phyloP scores from a whole-genome alignment of 306 rosid species.

The Acacia acuminata region DNA sequence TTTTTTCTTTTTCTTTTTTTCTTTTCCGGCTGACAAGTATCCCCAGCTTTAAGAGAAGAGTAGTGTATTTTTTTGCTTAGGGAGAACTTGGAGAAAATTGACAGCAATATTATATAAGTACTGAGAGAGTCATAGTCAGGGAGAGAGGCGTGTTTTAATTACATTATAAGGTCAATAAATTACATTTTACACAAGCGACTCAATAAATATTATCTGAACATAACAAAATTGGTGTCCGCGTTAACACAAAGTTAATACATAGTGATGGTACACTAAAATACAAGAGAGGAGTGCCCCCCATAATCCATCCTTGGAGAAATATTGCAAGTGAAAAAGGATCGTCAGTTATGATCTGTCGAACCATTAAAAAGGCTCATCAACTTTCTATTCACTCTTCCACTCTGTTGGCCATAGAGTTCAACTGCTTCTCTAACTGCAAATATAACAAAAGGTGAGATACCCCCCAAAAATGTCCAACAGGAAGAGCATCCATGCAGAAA shows the following conservation, averaged over 20 bases:
- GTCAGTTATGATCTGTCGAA: not conserved
- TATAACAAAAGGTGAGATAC: conserved; percentile 22
- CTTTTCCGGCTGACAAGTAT: no score
- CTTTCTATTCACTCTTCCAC: conserved; percentile 43
- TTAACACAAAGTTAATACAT: not conserved
- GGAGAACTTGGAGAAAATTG: not conserved
- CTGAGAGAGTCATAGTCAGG: not conserved
- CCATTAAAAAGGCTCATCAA: not conserved
- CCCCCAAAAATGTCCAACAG: not conserved
- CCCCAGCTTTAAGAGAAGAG: no score
- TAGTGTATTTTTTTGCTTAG: not conserved
- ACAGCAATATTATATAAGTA: not conserved
- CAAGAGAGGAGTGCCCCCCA: not conserved
- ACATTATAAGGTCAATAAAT: conserved; percentile 14
- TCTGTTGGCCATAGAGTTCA: conserved; percentile 38
- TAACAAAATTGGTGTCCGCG: conserved; percentile 12
- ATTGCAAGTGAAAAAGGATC: not conserved
- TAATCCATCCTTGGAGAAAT: not conserved
- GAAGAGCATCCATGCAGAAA: not conserved
- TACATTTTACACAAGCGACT: conserved; percentile 25
- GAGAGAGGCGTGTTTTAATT: conserved; percentile 10
- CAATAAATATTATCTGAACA: not conserved
- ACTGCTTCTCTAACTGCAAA: conserved; percentile 54
- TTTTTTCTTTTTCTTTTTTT: no score
- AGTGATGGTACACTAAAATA: conserved; percentile 10